Percentiles rank a stretch among this genome's conserved stretches.
Evolutionary conservation across 805 yeast species (phyloP).

Genomic region (Metschnikowia dekortorum): DNA sequence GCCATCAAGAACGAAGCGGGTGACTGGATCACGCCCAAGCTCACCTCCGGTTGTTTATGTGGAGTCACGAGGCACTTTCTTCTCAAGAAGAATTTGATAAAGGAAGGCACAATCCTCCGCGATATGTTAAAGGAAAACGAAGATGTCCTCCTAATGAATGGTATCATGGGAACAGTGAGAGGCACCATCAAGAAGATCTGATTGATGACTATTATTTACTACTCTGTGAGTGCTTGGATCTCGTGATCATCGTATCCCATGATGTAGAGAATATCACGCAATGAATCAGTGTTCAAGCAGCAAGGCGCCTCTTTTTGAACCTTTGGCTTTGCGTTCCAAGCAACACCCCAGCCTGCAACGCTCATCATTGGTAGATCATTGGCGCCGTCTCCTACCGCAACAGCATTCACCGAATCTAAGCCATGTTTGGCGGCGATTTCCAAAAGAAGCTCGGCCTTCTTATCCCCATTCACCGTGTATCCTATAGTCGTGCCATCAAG

Average conservation of each 20-base stretch:
- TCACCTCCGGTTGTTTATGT: constrained; percentile 75
- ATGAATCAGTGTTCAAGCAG: constrained; percentile 66
- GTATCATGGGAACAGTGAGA: constrained; percentile 71
- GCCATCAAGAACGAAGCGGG: constrained; percentile 52
- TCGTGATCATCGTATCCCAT: constrained; percentile 67
- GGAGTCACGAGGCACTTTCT: constrained; percentile 75
- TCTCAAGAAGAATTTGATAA: constrained; percentile 46
- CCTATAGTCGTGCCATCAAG: constrained; percentile 80
- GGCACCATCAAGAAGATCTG: constrained; percentile 41
- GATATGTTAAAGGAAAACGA: constrained; percentile 59
- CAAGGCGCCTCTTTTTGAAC: constrained; percentile 85
- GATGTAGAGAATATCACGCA: constrained; percentile 74
- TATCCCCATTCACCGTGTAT: constrained; percentile 77
- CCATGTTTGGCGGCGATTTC: constrained; percentile 55
- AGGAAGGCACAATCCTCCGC: constrained; percentile 47
- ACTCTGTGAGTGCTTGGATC: constrained; percentile 24
- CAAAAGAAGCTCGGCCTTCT: constrained; percentile 69
- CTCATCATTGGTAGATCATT: constrained; percentile 93
- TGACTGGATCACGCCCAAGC: constrained; percentile 77
- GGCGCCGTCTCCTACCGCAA: constrained; percentile 97
- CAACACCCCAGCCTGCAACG: constrained; percentile 88
- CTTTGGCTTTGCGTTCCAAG: constrained; percentile 95
- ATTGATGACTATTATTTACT: background rate
- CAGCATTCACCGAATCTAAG: constrained; percentile 49
- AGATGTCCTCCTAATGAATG: constrained; percentile 71